Evolutionary conservation across 2,329 filamentous ascomycete genomes (phyloP), one percentile per base, ranked within the genome.

Genomic region (Fusarium nanum): DNA sequence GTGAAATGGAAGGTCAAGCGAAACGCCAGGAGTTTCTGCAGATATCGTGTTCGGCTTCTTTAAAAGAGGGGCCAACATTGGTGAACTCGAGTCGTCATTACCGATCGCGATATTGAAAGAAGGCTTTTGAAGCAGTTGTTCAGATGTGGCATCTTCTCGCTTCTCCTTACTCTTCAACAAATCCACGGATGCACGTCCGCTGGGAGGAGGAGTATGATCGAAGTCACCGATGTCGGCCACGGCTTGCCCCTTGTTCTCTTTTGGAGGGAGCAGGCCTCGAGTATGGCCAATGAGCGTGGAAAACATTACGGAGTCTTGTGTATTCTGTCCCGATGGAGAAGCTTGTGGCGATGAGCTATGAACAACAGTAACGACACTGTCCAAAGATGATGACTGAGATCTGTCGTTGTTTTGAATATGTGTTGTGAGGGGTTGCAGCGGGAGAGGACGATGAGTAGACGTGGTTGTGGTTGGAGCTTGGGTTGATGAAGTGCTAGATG

Each of bases 161-260:
- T 59, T 54, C 11, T 64, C 58, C 12, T 73, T 64, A 5, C 54
- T 23, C 20, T 71, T 67, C 25, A 73, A 49, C 14, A 69, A 46
- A 2, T 75, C 70, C 11, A 78, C 49, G 11, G 77, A 79, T 18
- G 75, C 58, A 18, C 74, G 76, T 28, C 64, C 58, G 48, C 78
- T 81, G 11, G 76, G 75, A n/a, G 74, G 68, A 20, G 79, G 78
- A 22, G 78, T 79, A 22, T 71, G 64, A 59, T 80, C 76, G 52
- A 81, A 79, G 49, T 75, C 74, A n/a, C 72, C 73, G 34, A 52
- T 34, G 14, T 72, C 71, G 60, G 73, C 71, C 32, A 71, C 59
- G 7, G 53, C 50, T 42, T 66, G 58, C 28, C 63, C 61, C 25
- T 73, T 52, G 8, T 58, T 55, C 27, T 73, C 56, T 30, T 53